Conservation (phyloP, 352 stramenopile species). For the Globisporangium acanthophoron region DNA sequence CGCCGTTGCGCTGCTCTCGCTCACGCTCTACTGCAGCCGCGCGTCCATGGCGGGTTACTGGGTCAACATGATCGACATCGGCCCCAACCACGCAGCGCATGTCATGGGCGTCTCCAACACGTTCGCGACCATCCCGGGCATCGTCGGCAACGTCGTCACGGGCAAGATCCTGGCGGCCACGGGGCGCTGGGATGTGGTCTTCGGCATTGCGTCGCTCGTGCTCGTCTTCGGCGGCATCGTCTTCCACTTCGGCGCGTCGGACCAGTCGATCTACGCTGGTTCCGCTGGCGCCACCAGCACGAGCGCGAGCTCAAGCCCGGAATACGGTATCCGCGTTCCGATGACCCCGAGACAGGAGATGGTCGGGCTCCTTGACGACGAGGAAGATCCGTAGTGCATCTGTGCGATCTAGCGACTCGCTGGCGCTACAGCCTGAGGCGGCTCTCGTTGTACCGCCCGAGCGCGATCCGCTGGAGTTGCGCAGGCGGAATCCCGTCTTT, state of each 20-base stretch:
- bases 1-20: slow-evolving; percentile 61
- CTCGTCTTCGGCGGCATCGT: slow-evolving; percentile 64
- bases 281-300: slow-evolving; percentile 17
- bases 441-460: slow-evolving; percentile 57
- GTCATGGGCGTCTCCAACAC: slow-evolving; percentile 88
- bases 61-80: slow-evolving; percentile 90
- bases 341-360: slow-evolving; percentile 42
- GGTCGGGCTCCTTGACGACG: slow-evolving; percentile 29
- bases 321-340: slow-evolving; percentile 23
- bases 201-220: slow-evolving; percentile 66
- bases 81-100: slow-evolving; percentile 67
- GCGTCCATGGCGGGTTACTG: slow-evolving; percentile 77
- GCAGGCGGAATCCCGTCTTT: slow-evolving; percentile 44
- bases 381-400: slow-evolving; percentile 6
- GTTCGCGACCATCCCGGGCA: slow-evolving; percentile 77
- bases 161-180: slow-evolving; percentile 69
- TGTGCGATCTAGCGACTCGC: neutral
- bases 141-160: slow-evolving; percentile 82
- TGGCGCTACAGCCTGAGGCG: slow-evolving; percentile 8
- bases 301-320: slow-evolving; percentile 18
- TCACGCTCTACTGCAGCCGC: slow-evolving; percentile 75
- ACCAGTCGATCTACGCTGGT: slow-evolving; percentile 62
- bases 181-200: slow-evolving; percentile 79
- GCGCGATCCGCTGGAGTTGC: slow-evolving; percentile 50
- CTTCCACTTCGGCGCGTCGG: slow-evolving; percentile 74